Conservation (phyloP, 257 asterid species). For the Nemophila menziesii region DNA sequence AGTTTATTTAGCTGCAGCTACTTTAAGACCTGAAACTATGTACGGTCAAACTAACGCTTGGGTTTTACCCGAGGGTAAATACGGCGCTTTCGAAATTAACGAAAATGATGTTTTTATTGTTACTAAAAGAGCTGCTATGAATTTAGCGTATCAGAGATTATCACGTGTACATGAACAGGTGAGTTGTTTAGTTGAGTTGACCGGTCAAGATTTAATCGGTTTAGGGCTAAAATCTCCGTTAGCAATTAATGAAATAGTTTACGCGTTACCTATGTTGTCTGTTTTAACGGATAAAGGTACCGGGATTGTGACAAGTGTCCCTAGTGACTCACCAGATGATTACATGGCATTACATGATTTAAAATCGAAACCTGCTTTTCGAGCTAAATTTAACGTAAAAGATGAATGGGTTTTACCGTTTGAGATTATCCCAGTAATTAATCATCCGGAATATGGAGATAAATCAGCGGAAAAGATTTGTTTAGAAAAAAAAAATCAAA, state of each 20-base stretch:
- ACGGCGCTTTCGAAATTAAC: slow-evolving; percentile 85
- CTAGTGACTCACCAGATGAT: slow-evolving; percentile 92
- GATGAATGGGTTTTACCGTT: slow-evolving; percentile 9
- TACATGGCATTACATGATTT: slow-evolving; percentile 71
- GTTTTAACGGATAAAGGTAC: slow-evolving; percentile 93
- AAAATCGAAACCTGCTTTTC: slow-evolving; percentile 6
- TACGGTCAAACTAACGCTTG: slow-evolving; percentile 91
- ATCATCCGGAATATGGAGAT: slow-evolving; percentile 6
- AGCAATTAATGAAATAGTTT: slow-evolving; percentile 57
- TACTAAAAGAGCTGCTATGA: slow-evolving; percentile 66
- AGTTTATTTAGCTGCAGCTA: slow-evolving; percentile 92
- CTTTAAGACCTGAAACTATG: slow-evolving; percentile 93
- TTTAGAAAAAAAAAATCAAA: slow-evolving; percentile 15
- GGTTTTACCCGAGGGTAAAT: slow-evolving; percentile 84
- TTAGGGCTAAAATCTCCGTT: slow-evolving; percentile 66
- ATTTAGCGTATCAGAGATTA: slow-evolving; percentile 75
- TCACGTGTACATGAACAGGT: slow-evolving; percentile 66
- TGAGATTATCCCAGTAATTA: slow-evolving; percentile 5
- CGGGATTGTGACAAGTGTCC: slow-evolving; percentile 90
- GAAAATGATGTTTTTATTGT: slow-evolving; percentile 65
- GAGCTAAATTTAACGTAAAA: slow-evolving; percentile 6
- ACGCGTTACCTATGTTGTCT: slow-evolving; percentile 84
- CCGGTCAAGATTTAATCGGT: slow-evolving; percentile 82
- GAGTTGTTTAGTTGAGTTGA: slow-evolving; percentile 68
- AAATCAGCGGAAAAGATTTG: slow-evolving; percentile 8